These are phyloP conservation scores for Sistotremastrum niveocremeum DNA, from an alignment of 768 basidiomycete genomes.

Conservation along the genomic window DNA sequence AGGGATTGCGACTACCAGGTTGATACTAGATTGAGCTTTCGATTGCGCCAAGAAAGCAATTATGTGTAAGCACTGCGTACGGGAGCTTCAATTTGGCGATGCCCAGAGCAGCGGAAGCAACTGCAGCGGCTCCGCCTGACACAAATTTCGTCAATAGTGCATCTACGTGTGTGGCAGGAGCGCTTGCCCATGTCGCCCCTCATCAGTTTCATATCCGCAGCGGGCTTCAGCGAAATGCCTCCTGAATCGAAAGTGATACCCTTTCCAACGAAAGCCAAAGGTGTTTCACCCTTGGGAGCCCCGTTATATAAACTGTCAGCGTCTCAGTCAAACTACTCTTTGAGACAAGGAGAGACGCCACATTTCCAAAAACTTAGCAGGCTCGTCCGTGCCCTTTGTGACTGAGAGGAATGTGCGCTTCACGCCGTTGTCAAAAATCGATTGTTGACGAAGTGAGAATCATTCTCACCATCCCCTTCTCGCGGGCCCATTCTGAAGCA, in stretches of 20 bases:
- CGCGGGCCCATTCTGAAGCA: constrained; percentile 57
- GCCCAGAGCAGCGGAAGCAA: constrained; percentile 57
- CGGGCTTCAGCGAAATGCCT: constrained; percentile 78
- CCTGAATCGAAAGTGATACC: constrained; percentile 86
- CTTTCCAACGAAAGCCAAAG: constrained; percentile 72
- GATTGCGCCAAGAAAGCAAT: too few species aligned
- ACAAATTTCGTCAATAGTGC: background rate
- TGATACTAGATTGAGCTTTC: constrained; percentile 35
- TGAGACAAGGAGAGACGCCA: constrained; percentile 15
- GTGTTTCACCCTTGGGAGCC: constrained; percentile 40
- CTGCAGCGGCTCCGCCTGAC: constrained; percentile 65
- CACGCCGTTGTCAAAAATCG: background rate
- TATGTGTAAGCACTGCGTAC: constrained; percentile 26
- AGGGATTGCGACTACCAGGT: constrained; percentile 59
- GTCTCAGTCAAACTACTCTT: background rate
- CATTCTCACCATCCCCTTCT: constrained; percentile 60
- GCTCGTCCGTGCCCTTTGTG: constrained; percentile 67
- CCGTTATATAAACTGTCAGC: constrained; percentile 63
- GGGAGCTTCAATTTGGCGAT: constrained; percentile 75
- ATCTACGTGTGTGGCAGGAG: background rate
- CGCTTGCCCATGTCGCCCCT: constrained; percentile 70
- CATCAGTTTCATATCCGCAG: constrained; percentile 68
- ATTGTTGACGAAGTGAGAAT: background rate
- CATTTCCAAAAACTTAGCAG: constrained; percentile 83
- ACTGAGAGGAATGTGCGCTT: constrained; percentile 81